Base-by-base conservation (phyloP, 2,329 filamentous ascomycete genomes). In the Fusarium mexicanum region DNA sequence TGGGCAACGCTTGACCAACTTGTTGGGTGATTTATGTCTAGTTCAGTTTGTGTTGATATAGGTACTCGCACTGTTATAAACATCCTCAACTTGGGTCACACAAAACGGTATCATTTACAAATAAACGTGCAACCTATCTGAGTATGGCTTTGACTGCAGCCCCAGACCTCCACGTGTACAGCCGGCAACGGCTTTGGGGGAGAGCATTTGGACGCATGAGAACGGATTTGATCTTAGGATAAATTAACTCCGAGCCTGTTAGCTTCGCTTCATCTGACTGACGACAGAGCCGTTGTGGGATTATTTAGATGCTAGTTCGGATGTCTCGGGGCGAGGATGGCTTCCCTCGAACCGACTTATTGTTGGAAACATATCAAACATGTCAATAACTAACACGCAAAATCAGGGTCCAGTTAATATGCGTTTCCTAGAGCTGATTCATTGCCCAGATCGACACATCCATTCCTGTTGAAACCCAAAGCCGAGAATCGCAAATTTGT, bases 141-240 rank as follows among this genome's bases (percentile, higher is more conserved):
- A 55, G 71, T n/a, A 61, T 57, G 44, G 37, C 17, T 69, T 57
- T 38, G 51, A 62, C 51, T 41, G 71, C 37, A 72, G 44, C 22
- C 35, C 62, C 71, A 57, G 71, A 51, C 33, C 40, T 69, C 57
- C 71, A 69, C 71, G 71, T 74, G 63, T 72, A 59, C 71, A 57
- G 46, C 9, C 18, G 18, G 51, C 16, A 41, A 57, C 50, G 50
- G 26, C 38, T 47, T 41, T 57, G 33, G 51, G 51, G 37, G 13
- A 26, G 22, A 41, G 16, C 58, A 38, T 46, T 50, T 68, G 71
- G 58, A 37, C 67, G 58, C 67, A 73, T 54, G 67, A 68, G 46
- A 50, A 37, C 57, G 16, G 37, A 54, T 40, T 61, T n/a, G 50
- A 57, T 58, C 47, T 43, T 24, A 24, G 48, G 51, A 57, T 67